phyloP scores from a whole-genome alignment of 495 filamentous ascomycete genomes.

The Cairneyella variabilis region DNA sequence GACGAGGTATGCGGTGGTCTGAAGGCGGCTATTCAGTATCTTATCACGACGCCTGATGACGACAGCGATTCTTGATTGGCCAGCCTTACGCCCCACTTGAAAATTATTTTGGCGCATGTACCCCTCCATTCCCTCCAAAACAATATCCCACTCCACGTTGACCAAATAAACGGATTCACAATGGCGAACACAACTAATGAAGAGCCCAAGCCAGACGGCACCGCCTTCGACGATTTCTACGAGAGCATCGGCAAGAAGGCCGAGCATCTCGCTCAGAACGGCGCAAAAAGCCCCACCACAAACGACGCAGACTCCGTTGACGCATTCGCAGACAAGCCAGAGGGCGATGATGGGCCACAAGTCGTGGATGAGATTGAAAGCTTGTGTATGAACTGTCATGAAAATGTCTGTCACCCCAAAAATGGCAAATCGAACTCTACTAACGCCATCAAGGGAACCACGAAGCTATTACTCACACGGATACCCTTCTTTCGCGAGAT shows the following conservation, averaged over 20 bases:
- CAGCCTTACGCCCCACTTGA: slow-evolving; percentile 11
- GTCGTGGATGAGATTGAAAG: slow-evolving; percentile 67
- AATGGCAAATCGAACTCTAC: not conserved
- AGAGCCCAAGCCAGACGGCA: slow-evolving; percentile 24
- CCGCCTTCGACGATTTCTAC: slow-evolving; percentile 40
- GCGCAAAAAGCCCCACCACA: not conserved
- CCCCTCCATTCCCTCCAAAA: slow-evolving; percentile 21
- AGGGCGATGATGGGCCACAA: slow-evolving; percentile 36
- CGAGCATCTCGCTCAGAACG: slow-evolving; percentile 32
- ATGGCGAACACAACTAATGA: slow-evolving; percentile 18
- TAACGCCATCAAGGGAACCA: slow-evolving; percentile 59
- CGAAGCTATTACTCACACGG: slow-evolving; percentile 78
- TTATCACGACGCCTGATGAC: not conserved
- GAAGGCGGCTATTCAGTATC: too few species aligned
- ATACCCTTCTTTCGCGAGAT: slow-evolving; percentile 97
- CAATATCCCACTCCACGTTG: slow-evolving; percentile 4
- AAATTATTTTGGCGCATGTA: slow-evolving; percentile 9
- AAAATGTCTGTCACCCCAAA: slow-evolving; percentile 55
- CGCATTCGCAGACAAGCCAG: not conserved
- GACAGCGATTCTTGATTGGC: not conserved
- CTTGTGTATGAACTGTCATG: slow-evolving; percentile 82
- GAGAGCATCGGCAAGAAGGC: slow-evolving; percentile 52
- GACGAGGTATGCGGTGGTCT: too few species aligned
- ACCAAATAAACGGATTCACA: slow-evolving; percentile 21
- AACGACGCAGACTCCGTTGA: not conserved